Percentiles rank a stretch among this genome's conserved stretches.
Evolutionary conservation across 2,329 filamentous ascomycete species (phyloP).

Genomic region (Hypoxylon sp.): DNA sequence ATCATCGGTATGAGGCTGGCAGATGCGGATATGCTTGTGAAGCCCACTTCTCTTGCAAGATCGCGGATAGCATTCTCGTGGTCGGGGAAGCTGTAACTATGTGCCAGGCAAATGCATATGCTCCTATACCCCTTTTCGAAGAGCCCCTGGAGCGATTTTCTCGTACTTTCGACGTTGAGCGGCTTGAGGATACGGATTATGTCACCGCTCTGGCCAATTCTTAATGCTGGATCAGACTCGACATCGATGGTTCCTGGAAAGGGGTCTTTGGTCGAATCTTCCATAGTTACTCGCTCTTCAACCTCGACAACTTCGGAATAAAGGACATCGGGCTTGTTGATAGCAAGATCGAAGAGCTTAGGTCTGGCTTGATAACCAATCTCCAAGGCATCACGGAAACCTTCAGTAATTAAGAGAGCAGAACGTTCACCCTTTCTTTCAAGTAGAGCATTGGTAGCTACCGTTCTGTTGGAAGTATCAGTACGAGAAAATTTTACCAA

Average conservation of each 20-base stretch:
- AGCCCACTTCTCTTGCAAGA: conserved; percentile 62
- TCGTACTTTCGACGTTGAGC: conserved; percentile 28
- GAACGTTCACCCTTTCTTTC: conserved; percentile 81
- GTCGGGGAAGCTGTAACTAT: conserved; percentile 78
- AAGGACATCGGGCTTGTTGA: conserved; percentile 43
- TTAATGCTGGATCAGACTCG: conserved; percentile 26
- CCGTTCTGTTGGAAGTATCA: conserved; percentile 69
- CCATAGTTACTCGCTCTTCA: conserved; percentile 45
- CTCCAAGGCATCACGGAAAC: conserved; percentile 52
- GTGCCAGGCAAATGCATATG: conserved; percentile 55
- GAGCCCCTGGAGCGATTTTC: conserved; percentile 26
- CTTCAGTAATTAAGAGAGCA: conserved; percentile 78
- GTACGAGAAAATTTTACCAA: not conserved
- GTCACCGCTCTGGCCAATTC: conserved; percentile 36
- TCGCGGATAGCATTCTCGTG: conserved; percentile 74
- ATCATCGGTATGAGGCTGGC: conserved; percentile 43
- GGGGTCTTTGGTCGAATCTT: conserved; percentile 42
- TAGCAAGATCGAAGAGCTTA: conserved; percentile 45
- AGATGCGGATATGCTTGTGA: conserved; percentile 41
- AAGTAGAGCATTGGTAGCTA: conserved; percentile 80
- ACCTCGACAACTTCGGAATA: conserved; percentile 45
- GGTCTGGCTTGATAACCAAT: conserved; percentile 47
- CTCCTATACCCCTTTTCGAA: conserved; percentile 31
- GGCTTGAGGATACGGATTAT: conserved; percentile 38
- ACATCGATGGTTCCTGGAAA: conserved; percentile 17